Conservation (phyloP, 179 eudicot species). For the Silene coronaria region DNA sequence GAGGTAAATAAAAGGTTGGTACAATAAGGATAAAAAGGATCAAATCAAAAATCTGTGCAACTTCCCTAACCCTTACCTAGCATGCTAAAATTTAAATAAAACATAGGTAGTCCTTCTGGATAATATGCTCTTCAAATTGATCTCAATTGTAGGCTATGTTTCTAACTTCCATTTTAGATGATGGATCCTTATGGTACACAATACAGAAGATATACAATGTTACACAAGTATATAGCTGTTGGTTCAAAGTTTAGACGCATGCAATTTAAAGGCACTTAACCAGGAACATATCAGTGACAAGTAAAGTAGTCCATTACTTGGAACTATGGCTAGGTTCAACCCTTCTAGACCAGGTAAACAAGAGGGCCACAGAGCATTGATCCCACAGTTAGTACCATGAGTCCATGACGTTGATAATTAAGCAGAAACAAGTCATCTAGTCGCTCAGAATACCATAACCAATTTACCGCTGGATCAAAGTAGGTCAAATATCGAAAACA, state of each 20-base stretch:
- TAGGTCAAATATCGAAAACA: background rate
- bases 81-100: background rate
- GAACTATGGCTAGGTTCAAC: background rate
- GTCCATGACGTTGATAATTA: background rate
- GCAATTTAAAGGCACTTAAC: background rate
- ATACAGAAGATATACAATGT: background rate
- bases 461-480: background rate
- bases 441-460: background rate
- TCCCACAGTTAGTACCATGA: background rate
- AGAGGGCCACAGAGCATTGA: background rate
- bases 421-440: background rate
- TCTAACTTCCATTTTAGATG: background rate
- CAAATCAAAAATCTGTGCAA: too few relatives aligned
- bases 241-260: background rate
- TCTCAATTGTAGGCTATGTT: background rate
- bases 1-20: too few relatives aligned
- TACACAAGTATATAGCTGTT: background rate
- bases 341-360: background rate
- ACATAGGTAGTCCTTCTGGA: background rate
- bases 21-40: too few relatives aligned
- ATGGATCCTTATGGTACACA: background rate
- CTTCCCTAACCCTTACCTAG: too few relatives aligned
- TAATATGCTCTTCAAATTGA: background rate
- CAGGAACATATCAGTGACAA: background rate
- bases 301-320: background rate